A percentile compares a stretch with the other conserved stretches of the same genome.
Evolutionary conservation across 2,329 filamentous ascomycete genomes (phyloP).

Genomic region (Fusarium sp.): DNA sequence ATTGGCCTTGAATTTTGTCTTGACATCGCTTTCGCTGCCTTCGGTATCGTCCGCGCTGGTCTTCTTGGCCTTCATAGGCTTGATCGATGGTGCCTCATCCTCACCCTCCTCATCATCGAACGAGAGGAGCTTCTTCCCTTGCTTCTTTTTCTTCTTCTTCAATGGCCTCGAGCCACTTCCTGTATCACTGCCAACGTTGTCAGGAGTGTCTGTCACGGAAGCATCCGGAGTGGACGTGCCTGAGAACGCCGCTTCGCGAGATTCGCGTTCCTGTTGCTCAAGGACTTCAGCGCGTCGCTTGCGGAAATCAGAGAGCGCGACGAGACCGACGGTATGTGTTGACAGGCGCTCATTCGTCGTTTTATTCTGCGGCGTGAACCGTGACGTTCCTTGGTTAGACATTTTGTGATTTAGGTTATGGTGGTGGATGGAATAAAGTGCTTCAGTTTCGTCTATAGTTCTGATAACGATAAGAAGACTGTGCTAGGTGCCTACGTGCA

Average conservation of each 20-base stretch:
- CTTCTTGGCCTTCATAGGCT: conserved; percentile 50
- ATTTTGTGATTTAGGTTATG: conserved; percentile 44
- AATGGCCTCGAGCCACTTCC: conserved; percentile 35
- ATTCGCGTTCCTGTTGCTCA: conserved; percentile 88
- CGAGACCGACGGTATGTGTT: conserved; percentile 88
- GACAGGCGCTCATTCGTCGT: conserved; percentile 86
- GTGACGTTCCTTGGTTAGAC: conserved; percentile 58
- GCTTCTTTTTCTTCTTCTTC: conserved; percentile 57
- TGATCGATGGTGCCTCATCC: conserved; percentile 55
- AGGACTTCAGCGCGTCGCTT: conserved; percentile 95
- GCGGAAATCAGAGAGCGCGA: conserved; percentile 91
- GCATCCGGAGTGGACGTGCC: conserved; percentile 60
- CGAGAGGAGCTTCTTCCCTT: conserved; percentile 63
- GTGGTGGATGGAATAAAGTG: conserved; percentile 3
- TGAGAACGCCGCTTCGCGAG: conserved; percentile 68
- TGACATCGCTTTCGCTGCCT: conserved; percentile 29
- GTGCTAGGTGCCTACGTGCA: background rate
- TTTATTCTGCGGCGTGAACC: conserved; percentile 80
- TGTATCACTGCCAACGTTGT: conserved; percentile 53
- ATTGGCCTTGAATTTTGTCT: conserved; percentile 70
- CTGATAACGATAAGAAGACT: conserved; percentile 22
- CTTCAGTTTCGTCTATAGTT: background rate
- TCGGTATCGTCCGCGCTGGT: conserved; percentile 50
- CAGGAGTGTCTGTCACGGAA: conserved; percentile 61
- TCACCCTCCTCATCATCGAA: conserved; percentile 78